Evolutionary conservation across 2,329 filamentous ascomycete genomes (phyloP).

Genomic region (Trichophyton rubrum): DNA sequence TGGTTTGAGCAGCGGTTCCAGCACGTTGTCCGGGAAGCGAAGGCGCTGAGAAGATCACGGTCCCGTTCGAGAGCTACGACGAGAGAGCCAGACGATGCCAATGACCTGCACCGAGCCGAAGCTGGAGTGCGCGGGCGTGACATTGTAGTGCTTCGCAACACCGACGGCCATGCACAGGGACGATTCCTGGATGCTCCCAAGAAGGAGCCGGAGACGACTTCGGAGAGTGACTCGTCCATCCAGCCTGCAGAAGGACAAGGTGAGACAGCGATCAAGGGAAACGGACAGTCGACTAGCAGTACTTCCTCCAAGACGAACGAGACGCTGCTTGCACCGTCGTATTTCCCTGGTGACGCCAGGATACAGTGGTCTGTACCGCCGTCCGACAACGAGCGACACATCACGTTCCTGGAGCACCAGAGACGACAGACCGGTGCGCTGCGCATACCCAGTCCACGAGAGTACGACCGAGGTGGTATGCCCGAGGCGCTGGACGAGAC

Average conservation of each 20-base stretch:
- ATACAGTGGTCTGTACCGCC: conserved; percentile 15
- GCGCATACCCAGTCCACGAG: conserved; percentile 81
- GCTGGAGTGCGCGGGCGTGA: conserved; percentile 26
- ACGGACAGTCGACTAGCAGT: conserved; percentile 30
- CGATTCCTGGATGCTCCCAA: conserved; percentile 9
- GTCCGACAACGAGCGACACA: conserved; percentile 60
- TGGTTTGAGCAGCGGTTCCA: conserved; percentile 98
- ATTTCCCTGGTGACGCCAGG: not conserved
- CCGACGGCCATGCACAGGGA: conserved; percentile 20
- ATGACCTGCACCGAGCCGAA: conserved; percentile 29
- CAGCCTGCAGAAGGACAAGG: not conserved
- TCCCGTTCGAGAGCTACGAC: conserved; percentile 41
- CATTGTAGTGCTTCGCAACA: conserved; percentile 29
- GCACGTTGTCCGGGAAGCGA: conserved; percentile 62
- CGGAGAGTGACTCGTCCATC: conserved; percentile 7
- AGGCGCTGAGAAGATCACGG: conserved; percentile 47
- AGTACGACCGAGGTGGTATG: conserved; percentile 69
- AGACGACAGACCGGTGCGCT: conserved; percentile 62
- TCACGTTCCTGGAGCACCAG: conserved; percentile 77
- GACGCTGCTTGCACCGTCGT: not conserved
- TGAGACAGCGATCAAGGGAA: not conserved
- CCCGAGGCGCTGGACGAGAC: conserved; percentile 44
- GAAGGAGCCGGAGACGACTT: not conserved
- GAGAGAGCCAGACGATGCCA: conserved; percentile 23
- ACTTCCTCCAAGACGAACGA: conserved; percentile 19